Conservation (phyloP, 768 basidiomycete genomes). For the Tulasnella sp. region DNA sequence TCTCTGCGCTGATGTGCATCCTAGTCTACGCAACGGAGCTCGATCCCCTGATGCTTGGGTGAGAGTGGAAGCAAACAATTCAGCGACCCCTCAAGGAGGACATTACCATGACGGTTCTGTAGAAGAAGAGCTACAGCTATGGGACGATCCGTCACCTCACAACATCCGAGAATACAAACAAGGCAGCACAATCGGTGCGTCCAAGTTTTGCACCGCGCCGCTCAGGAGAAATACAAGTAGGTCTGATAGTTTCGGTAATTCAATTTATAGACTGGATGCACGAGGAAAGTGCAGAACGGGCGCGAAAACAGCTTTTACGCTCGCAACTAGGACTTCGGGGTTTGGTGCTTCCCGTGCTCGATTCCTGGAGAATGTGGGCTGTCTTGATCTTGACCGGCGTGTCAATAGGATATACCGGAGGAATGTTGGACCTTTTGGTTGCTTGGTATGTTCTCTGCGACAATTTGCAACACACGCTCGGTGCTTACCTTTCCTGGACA, state of each 20-base stretch:
- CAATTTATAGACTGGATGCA: constrained; percentile 24
- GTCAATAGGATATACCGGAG: constrained; percentile 60
- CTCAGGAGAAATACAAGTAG: no score
- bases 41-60: not conserved
- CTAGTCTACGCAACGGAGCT: not conserved
- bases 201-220: not conserved
- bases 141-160: not conserved
- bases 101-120: not conserved
- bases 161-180: constrained; percentile 11
- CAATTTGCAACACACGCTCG: not conserved
- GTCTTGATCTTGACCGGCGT: constrained; percentile 53
- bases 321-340: constrained; percentile 45
- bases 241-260: not conserved
- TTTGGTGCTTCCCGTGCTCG: constrained; percentile 45
- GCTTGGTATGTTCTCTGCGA: constrained; percentile 47
- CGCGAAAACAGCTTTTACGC: constrained; percentile 17
- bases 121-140: not conserved
- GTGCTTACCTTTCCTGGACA: constrained; percentile 25
- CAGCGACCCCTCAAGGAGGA: not conserved
- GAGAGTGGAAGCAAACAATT: not conserved
- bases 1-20: not conserved
- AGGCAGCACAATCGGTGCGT: constrained; percentile 20
- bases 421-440: constrained; percentile 65
- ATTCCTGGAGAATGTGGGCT: constrained; percentile 56
- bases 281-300: constrained; percentile 23